Conservation (phyloP, 2,329 filamentous ascomycete genomes). For the Nigrospora oryzae region DNA sequence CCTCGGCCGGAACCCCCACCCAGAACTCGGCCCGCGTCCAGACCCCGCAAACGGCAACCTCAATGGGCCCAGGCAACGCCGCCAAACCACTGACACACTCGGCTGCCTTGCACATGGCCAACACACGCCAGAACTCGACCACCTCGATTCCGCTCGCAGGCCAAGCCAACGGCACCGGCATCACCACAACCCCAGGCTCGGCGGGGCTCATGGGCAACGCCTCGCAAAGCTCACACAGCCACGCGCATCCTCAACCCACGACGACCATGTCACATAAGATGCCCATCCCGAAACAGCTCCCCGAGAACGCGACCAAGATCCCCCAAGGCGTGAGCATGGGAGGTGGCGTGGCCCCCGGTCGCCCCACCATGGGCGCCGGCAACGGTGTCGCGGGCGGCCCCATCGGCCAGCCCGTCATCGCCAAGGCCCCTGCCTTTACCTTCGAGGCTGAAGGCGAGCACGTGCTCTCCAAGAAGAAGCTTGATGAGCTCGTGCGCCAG, state of each 20-base stretch:
- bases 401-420: constrained; percentile 78
- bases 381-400: constrained; percentile 70
- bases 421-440: constrained; percentile 73
- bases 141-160: constrained; percentile 2
- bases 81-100: constrained; percentile 16
- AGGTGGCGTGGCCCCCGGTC: constrained; percentile 51
- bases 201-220: constrained; percentile 10
- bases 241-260: constrained; percentile 37
- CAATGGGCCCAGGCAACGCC: constrained; percentile 2
- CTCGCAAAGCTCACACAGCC: constrained; percentile 32
- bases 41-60: constrained; percentile 33
- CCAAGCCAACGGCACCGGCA: constrained; percentile 17
- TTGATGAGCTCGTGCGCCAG: constrained; percentile 90
- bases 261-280: constrained; percentile 52
- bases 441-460: constrained; percentile 89
- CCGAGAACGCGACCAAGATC: constrained; percentile 55
- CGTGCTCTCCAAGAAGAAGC: constrained; percentile 94
- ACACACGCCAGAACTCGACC: constrained; percentile 6
- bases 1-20: constrained; percentile 37
- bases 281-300: constrained; percentile 74
- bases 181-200: constrained; percentile 15
- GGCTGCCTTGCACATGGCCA: constrained; percentile 20
- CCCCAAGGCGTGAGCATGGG: constrained; percentile 66
- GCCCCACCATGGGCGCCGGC: constrained; percentile 79
- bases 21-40: constrained; percentile 38